Evolutionary conservation across 2,329 filamentous ascomycete species (phyloP), one percentile per base, ranked within the genome.

Genomic region (Claviceps spartinae): DNA sequence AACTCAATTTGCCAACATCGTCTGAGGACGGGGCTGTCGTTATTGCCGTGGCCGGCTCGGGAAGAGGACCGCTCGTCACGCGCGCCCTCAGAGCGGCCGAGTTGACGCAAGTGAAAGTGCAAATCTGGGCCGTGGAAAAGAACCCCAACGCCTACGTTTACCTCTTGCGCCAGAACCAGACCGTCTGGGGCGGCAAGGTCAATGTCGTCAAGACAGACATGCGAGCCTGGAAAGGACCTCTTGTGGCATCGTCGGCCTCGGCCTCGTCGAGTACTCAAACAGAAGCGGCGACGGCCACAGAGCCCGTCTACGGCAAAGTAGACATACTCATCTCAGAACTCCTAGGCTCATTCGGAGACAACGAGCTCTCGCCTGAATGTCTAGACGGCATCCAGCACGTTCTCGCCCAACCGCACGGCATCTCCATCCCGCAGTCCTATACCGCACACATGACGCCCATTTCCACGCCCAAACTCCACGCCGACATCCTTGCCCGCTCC

Each of bases 141-240:
- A 98, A 98, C 67, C 93, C 88, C 4, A 97, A 98, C 63, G 93
- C 93, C 0, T 97, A 91, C 64, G 90, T 98, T 6, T 83, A 96
- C 58, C 79, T 98, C 2, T 82, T 95, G 55, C 79, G 87, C 24
- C 88, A 94, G 63, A 97, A 97, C 62, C 76, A 83, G 57, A 79
- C 77, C 18, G 76, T 82, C n/a, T 98, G 93, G 93, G 77, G 74
- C 53, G 81, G 83, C 22, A 78, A 77, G 50, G 91, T 96, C 20
- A 90, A 83, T 1, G 80, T 98, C 36, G 84, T 97, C 57, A 94
- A 95, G 70, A 95, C 89, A 1, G 93, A 98, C 65, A 98, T 98
- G 93, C 83, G 93, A 48, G 85, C 85, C 54, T 98, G 94, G 94
- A 86, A 86, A 61, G 94, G 94, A 0, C 91, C 91, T 1, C 64